Conservation (phyloP, 2,329 filamentous ascomycete genomes). For the Penicillium sp. region DNA sequence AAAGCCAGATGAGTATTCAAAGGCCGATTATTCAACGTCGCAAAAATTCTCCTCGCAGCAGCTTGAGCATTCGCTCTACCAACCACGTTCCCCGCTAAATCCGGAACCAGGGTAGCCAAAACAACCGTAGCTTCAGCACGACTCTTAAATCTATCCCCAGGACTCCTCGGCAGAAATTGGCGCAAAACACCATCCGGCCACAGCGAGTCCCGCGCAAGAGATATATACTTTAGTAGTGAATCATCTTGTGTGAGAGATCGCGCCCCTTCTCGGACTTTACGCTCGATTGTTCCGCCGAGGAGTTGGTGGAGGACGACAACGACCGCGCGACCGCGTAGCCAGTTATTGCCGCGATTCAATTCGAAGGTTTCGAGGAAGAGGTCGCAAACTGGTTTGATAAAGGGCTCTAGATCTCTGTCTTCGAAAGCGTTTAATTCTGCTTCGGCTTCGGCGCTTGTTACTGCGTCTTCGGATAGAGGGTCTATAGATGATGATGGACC, state of each 20-base stretch:
- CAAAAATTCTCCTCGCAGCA: slow-evolving; percentile 85
- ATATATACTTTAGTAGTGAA: slow-evolving; percentile 74
- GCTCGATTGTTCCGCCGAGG: slow-evolving; percentile 92
- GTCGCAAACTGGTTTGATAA: slow-evolving; percentile 98
- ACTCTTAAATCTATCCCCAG: slow-evolving; percentile 76
- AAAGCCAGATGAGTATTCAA: slow-evolving; percentile 78
- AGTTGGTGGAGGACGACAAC: slow-evolving; percentile 96
- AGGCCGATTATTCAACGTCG: slow-evolving; percentile 85
- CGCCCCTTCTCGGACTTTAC: slow-evolving; percentile 87
- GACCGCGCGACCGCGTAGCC: slow-evolving; percentile 92
- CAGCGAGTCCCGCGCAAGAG: slow-evolving; percentile 72
- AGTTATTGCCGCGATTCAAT: slow-evolving; percentile 92
- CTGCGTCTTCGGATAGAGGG: slow-evolving; percentile 50
- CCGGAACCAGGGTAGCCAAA: slow-evolving; percentile 85
- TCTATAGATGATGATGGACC: slow-evolving; percentile 53
- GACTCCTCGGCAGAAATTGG: slow-evolving; percentile 59
- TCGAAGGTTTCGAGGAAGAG: slow-evolving; percentile 96
- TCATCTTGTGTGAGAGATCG: slow-evolving; percentile 76
- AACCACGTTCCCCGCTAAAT: slow-evolving; percentile 90
- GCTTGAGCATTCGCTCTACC: slow-evolving; percentile 89
- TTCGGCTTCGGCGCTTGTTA: slow-evolving; percentile 75
- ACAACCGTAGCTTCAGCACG: slow-evolving; percentile 86
- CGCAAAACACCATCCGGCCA: slow-evolving; percentile 69
- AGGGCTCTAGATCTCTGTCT: slow-evolving; percentile 84
- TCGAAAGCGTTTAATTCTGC: slow-evolving; percentile 94